Percentiles rank a stretch among this genome's conserved stretches.
These are phyloP conservation scores for Podospora pseudocomata DNA, from an alignment of 495 filamentous ascomycete genomes.

Conservation along the genomic window DNA sequence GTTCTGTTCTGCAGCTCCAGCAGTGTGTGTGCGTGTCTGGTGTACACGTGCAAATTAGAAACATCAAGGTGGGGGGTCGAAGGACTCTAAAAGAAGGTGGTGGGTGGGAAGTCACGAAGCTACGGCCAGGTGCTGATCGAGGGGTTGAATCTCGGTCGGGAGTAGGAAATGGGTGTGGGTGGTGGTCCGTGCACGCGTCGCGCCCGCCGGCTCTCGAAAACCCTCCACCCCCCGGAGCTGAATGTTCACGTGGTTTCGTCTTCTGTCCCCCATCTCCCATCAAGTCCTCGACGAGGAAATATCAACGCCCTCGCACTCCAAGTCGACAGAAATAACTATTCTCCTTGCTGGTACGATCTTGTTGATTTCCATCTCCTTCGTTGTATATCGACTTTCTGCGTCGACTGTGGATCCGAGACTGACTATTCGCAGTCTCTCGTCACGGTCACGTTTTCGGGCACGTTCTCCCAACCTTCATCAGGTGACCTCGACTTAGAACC, in stretches of 20 bases:
- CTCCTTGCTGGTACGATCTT: conserved; percentile 24
- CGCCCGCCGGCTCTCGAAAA: conserved; percentile 21
- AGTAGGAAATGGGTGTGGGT: background rate
- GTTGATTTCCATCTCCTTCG: background rate
- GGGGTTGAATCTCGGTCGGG: background rate
- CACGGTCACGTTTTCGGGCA: conserved; percentile 39
- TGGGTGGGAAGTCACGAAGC: conserved; percentile 1
- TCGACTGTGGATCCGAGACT: conserved; percentile 21
- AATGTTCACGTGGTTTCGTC: conserved; percentile 27
- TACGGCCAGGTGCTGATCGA: background rate
- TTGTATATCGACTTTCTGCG: conserved; percentile 15
- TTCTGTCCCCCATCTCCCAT: conserved; percentile 28
- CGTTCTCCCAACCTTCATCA: conserved; percentile 35
- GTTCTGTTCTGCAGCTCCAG: too few relatives aligned
- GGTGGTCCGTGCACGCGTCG: conserved; percentile 25
- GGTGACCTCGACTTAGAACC: conserved; percentile 37
- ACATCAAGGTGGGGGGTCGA: background rate
- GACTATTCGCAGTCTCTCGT: conserved; percentile 29
- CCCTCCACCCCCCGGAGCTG: conserved; percentile 23
- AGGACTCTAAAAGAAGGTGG: background rate
- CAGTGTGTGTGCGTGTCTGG: background rate
- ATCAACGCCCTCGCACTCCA: conserved; percentile 7
- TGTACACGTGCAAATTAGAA: conserved; percentile 1
- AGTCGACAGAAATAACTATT: conserved; percentile 9
- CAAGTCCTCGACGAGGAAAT: conserved; percentile 24